phyloP scores from a whole-genome alignment of 495 filamentous ascomycete genomes.

The Bathelium albidoporum region DNA sequence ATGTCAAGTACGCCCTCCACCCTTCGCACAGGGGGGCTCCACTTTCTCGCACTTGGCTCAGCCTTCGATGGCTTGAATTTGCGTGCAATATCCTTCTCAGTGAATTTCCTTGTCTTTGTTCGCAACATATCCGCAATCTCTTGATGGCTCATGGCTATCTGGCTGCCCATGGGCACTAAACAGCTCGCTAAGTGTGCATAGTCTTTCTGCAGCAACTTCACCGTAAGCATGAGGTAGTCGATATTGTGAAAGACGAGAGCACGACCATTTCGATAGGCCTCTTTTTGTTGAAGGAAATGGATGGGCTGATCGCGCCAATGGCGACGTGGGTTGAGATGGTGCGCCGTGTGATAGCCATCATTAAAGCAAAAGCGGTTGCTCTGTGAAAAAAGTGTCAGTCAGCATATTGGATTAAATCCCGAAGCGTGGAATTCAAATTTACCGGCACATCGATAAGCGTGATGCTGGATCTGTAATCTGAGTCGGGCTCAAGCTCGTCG shows the following conservation, averaged over 20 bases:
- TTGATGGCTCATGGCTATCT: constrained; percentile 49
- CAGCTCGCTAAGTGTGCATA: constrained; percentile 52
- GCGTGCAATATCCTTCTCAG: constrained; percentile 44
- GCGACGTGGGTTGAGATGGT: constrained; percentile 61
- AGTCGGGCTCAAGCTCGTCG: constrained; percentile 55
- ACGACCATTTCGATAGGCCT: constrained; percentile 45
- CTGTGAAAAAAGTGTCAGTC: too few relatives aligned
- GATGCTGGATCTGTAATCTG: constrained; percentile 60
- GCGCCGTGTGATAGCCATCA: constrained; percentile 69
- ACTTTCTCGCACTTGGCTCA: background rate
- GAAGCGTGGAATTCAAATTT: constrained; percentile 22
- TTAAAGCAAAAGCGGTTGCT: constrained; percentile 67
- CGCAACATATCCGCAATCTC: constrained; percentile 53
- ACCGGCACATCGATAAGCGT: constrained; percentile 64
- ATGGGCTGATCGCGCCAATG: constrained; percentile 67
- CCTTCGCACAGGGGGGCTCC: too few relatives aligned
- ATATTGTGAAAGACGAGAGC: constrained; percentile 64
- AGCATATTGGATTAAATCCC: too few relatives aligned
- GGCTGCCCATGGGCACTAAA: constrained; percentile 55
- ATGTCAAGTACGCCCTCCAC: too few relatives aligned
- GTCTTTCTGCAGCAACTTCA: constrained; percentile 49
- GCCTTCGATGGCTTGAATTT: constrained; percentile 9
- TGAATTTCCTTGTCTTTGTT: constrained; percentile 50
- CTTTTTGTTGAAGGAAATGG: constrained; percentile 53
- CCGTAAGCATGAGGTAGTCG: constrained; percentile 59